phyloP scores from a whole-genome alignment of 495 filamentous ascomycete species.

The Penicillium taxi region DNA sequence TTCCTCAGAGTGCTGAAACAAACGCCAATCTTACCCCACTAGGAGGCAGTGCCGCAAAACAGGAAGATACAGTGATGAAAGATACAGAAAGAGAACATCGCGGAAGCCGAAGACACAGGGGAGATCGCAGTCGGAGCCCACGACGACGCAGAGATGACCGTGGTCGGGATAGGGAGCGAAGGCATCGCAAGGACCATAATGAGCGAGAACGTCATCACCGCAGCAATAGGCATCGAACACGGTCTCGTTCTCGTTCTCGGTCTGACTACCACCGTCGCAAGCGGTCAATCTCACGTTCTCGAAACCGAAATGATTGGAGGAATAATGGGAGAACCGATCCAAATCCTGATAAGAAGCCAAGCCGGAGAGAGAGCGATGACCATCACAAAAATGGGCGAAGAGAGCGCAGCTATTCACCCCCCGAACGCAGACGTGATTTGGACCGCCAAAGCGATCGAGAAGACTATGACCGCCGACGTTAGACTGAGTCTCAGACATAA shows the following conservation, averaged over 20 bases:
- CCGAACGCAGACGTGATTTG: constrained; percentile 20
- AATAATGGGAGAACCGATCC: constrained; percentile 16
- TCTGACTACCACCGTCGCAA: constrained; percentile 21
- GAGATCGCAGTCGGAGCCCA: constrained; percentile 25
- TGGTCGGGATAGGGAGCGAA: constrained; percentile 29
- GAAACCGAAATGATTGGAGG: constrained; percentile 24
- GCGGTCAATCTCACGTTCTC: constrained; percentile 24
- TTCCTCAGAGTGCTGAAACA: constrained; percentile 36
- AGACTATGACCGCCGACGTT: constrained; percentile 19
- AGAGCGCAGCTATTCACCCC: constrained; percentile 26
- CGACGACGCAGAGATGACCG: constrained; percentile 24
- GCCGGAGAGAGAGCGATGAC: too few species aligned
- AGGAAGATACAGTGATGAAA: constrained; percentile 14
- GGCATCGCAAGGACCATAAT: constrained; percentile 25
- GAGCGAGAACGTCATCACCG: constrained; percentile 21
- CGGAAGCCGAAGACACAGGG: constrained; percentile 20
- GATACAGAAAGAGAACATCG: constrained; percentile 19
- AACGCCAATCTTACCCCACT: constrained; percentile 41
- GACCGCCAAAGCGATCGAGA: constrained; percentile 23
- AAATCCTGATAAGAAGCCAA: too few species aligned
- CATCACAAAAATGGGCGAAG: constrained; percentile 13
- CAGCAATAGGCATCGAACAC: constrained; percentile 27
- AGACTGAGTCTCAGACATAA: constrained; percentile 1
- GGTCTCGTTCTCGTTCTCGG: constrained; percentile 29
- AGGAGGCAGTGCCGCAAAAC: constrained; percentile 25